Base-by-base conservation (phyloP, 1,139 yeast species). In the Yamadazyma jaroonii region DNA sequence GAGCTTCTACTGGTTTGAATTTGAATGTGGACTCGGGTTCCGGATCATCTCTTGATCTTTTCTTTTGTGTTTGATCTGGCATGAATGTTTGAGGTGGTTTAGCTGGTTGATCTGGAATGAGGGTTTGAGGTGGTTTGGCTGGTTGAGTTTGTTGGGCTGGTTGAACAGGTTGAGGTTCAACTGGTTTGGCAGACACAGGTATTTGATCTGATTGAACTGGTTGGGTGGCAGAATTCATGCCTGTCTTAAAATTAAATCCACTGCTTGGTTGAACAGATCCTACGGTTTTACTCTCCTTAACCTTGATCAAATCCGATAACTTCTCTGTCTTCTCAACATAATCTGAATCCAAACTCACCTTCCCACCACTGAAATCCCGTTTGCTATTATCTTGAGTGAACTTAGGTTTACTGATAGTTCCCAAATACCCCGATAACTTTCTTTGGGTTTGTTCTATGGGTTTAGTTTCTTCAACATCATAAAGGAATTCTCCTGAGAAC, bases 401-500 rank as follows among this genome's bases (percentile, higher is more conserved):
- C 21, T 47, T 45, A 3, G 72, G 72, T 35, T 57, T 57, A 29
- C 53, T 49, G 0, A 67, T 48, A 7, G 49, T 37, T 1, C 69
- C 71, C 31, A 66, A 58, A 41, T 62, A 64, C 1, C 71, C 70
- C 35, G 47, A 50, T 26, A 58, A 38, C 51, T 53, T 39, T 44
- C 49, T 23, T 41, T 34, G 4, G 42, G 40, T 25, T 29, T 36
- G 25, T 27, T 31, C 21, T 12, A 34, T 9, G 12, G 39, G 34
- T 36, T 43, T 23, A 34, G 43, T 25, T 36, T 34, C 54, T 8
- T 50, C 49, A 10, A 60, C 50, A 32, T 71, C 75, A 42, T 71
- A 71, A 9, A 50, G 47, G 38, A 70, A 65, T 23, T 66, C 68
- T 2, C 71, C 70, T 2, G 61, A 55, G 34, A 62, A 62, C 22